Evolutionary conservation across 2,329 filamentous ascomycete genomes (phyloP).

Genomic region (Pseudogymnoascus sp.): DNA sequence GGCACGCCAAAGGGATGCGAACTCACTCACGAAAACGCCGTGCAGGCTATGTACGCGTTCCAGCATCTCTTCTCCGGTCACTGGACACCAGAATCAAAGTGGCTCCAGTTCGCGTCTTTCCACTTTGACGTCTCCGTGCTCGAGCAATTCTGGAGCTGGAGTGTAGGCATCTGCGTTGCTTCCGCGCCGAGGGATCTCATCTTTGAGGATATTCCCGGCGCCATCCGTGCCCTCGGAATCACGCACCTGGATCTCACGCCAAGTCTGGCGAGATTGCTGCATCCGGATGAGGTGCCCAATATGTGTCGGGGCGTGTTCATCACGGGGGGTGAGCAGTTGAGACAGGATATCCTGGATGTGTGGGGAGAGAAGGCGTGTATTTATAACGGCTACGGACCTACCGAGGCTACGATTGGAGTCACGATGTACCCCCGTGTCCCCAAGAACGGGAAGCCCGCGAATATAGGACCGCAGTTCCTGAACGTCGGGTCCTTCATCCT

Average conservation of each 20-base stretch:
- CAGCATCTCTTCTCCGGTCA: slow-evolving; percentile 67
- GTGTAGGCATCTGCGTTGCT: slow-evolving; percentile 76
- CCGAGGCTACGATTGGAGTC: slow-evolving; percentile 85
- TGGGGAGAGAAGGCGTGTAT: slow-evolving; percentile 78
- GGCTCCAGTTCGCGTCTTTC: slow-evolving; percentile 88
- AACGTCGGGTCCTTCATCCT: slow-evolving; percentile 84
- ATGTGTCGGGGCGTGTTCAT: slow-evolving; percentile 83
- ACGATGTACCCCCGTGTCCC: slow-evolving; percentile 84
- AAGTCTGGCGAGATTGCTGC: slow-evolving; percentile 70
- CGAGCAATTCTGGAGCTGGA: slow-evolving; percentile 95
- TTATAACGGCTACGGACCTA: slow-evolving; percentile 89
- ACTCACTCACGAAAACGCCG: slow-evolving; percentile 79
- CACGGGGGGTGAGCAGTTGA: slow-evolving; percentile 80
- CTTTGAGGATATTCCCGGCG: slow-evolving; percentile 69
- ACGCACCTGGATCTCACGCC: slow-evolving; percentile 91
- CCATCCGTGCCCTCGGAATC: slow-evolving; percentile 64
- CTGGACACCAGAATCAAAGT: slow-evolving; percentile 63
- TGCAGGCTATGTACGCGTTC: slow-evolving; percentile 85
- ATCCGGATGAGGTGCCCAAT: slow-evolving; percentile 72
- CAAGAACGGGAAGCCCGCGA: slow-evolving; percentile 68
- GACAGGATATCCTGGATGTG: slow-evolving; percentile 77
- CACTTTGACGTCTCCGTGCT: slow-evolving; percentile 92
- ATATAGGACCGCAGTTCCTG: slow-evolving; percentile 79
- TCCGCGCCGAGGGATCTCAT: slow-evolving; percentile 77
- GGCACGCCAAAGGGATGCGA: slow-evolving; percentile 50